Base-by-base conservation (phyloP, 169 alveolate species). In the Fabrea salina region DNA sequence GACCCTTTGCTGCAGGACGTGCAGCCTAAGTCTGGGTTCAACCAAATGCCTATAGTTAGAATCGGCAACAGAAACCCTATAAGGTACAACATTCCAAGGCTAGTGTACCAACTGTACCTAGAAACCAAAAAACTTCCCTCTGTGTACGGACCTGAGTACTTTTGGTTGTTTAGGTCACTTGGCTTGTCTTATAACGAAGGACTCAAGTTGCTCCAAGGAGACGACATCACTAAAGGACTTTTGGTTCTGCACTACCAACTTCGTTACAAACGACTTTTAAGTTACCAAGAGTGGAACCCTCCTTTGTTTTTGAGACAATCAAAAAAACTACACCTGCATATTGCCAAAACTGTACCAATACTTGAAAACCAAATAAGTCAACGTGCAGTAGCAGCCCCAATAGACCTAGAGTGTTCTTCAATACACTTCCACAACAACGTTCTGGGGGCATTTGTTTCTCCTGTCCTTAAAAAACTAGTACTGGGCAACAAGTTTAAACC, bases 21-120 rank as follows among this genome's bases (percentile, higher is more conserved):
- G 19, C 25, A 32, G 3, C 64, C 59, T 19, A 43, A 22, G 2
- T 59, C 75, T 83, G 51, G 89, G 86, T 80, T 80, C 79, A 79
- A 85, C 68, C 33, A 70, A 33, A 27, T 75, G 78, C 37, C 57
- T 19, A 58, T 51, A 53, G 51, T 68, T 41, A 7, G 80, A 40
- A 33, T 51, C 35, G 74, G 59, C 3, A 72, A 64, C 16, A 71
- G 49, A 35, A 79, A 80, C 44, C 90, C 90, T n/a, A 67, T 83
- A 16, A 19, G 33, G 30, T 75, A 43, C 58, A 54, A 35, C 0
- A 32, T 50, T 30, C 70, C 70, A 13, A 19, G 70, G n/a, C 7
- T 50, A 16, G 41, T 50, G n/a, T 72, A 72, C 3, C 25, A 11
- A 25, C 37, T 75, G 37, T 44, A 44, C 5, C 59, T 22, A 11